Evolutionary conservation across 2,329 filamentous ascomycete species (phyloP), one percentile per base, ranked within the genome.

Genomic region (Penicillium sp.): DNA sequence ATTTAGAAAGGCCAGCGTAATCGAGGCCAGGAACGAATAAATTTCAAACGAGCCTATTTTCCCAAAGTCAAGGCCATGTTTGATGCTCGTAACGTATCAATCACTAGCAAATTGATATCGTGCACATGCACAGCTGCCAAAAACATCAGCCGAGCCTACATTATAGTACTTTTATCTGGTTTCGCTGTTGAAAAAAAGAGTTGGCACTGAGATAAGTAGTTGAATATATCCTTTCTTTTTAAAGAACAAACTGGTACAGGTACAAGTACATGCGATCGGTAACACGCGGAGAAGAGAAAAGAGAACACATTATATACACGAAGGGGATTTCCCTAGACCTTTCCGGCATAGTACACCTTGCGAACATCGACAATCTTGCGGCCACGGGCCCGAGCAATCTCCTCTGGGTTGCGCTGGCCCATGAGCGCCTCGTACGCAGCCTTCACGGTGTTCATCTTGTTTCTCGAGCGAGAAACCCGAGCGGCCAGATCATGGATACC

Each of bases 381-480:
- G 58, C 94, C 93, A 61, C 92, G 81, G 50, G 91, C 93, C 48
- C 89, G 83, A 54, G 94, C 94, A 70, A 99, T 88, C 70, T 93
- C 87, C 73, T 97, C 90, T 27, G 94, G 94, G 69, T 96, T 82
- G 58, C 85, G 85, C 79, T 99, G 94, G 78, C 81, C 89, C 73
- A 85, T 84, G 59, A 99, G 80, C 5, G 92, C 93, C 73, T 93
- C 75, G 75, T 89, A 90, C 40, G 91, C 84, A 14, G 94, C 94
- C 79, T 97, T 97, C 77, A 96, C 89, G 18, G 92, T 90, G 80
- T 99, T 99, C 92, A 97, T 96, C 65, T 92, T 91, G 81, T 96
- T 97, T 68, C 92, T 85, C 59, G 90, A 90, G 44, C 93, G 88
- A 35, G 88, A 87, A 59, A 96, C 92, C 63, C 84, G 84, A 47